These are phyloP conservation scores for Aureobasidium vineae DNA, from an alignment of 2,329 filamentous ascomycete species.

Conservation along the genomic window DNA sequence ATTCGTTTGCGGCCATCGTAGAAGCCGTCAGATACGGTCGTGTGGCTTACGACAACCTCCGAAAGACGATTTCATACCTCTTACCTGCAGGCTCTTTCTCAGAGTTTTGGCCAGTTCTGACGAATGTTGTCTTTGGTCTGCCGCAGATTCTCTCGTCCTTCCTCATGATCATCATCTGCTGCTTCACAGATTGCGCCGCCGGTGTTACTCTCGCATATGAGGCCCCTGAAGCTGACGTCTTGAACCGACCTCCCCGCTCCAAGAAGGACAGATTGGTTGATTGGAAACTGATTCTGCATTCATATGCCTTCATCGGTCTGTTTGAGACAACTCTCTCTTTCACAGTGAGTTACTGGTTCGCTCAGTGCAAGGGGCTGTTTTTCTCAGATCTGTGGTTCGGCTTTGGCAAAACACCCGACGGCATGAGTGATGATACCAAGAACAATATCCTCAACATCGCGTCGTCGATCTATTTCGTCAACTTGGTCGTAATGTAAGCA, in stretches of 20 bases:
- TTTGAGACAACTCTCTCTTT: slow-evolving; percentile 44
- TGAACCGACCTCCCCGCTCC: slow-evolving; percentile 65
- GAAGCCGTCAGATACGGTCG: slow-evolving; percentile 70
- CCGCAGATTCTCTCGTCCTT: slow-evolving; percentile 72
- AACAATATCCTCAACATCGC: slow-evolving; percentile 59
- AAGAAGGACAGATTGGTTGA: slow-evolving; percentile 71
- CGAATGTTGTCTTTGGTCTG: slow-evolving; percentile 68
- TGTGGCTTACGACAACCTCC: slow-evolving; percentile 75
- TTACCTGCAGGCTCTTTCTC: slow-evolving; percentile 71
- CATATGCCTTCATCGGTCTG: slow-evolving; percentile 69
- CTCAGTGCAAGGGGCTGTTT: slow-evolving; percentile 55
- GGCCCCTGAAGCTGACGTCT: slow-evolving; percentile 70
- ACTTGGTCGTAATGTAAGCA: slow-evolving; percentile 70
- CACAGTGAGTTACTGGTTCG: slow-evolving; percentile 50
- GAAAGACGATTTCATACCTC: slow-evolving; percentile 72
- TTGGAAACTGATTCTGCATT: slow-evolving; percentile 68
- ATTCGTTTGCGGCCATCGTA: slow-evolving; percentile 69
- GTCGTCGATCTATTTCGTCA: slow-evolving; percentile 76
- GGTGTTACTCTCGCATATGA: slow-evolving; percentile 75
- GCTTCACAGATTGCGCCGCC: slow-evolving; percentile 73
- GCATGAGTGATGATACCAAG: slow-evolving; percentile 54
- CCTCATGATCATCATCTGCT: slow-evolving; percentile 61
- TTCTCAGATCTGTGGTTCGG: slow-evolving; percentile 68
- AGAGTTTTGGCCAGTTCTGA: slow-evolving; percentile 74
- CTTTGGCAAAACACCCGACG: slow-evolving; percentile 56